Percentiles rank a stretch among this genome's conserved stretches.
Evolutionary conservation across 305 asterid species (phyloP).

Genomic region (Caryopteris hybrid): DNA sequence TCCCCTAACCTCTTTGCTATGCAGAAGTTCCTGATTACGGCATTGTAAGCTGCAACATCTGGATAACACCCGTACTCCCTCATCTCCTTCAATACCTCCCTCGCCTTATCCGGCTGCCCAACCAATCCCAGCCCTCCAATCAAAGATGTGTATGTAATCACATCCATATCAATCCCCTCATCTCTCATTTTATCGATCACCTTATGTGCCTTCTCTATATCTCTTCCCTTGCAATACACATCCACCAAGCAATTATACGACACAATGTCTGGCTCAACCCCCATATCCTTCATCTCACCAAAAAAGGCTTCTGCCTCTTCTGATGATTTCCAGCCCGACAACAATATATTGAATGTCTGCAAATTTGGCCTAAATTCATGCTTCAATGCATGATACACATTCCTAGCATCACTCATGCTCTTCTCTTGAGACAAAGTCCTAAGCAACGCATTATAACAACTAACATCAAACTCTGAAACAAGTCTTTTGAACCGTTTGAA

Average conservation of each 20-base stretch:
- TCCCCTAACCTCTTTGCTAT: conserved; percentile 74
- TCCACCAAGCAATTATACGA: conserved; percentile 85
- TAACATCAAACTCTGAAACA: conserved; percentile 52
- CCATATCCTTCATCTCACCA: conserved; percentile 61
- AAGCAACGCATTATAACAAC: conserved; percentile 63
- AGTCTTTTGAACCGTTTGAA: conserved; percentile 56
- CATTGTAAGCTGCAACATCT: conserved; percentile 85
- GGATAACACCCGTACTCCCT: conserved; percentile 79
- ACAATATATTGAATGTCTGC: conserved; percentile 69
- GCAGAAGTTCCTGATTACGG: conserved; percentile 78
- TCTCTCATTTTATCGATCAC: conserved; percentile 63
- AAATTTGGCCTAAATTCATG: conserved; percentile 67
- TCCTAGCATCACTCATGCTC: conserved; percentile 88
- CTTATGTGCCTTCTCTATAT: conserved; percentile 54
- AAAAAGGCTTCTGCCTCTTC: conserved; percentile 75
- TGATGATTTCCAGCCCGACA: conserved; percentile 80
- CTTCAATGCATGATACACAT: conserved; percentile 67
- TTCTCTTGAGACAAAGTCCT: conserved; percentile 84
- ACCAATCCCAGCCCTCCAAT: conserved; percentile 82
- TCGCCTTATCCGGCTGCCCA: conserved; percentile 93
- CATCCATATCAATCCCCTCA: conserved; percentile 65
- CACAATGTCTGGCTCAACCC: conserved; percentile 72
- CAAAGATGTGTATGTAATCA: conserved; percentile 72
- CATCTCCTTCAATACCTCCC: conserved; percentile 81
- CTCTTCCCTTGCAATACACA: conserved; percentile 76